Evolutionary conservation across 805 yeast species (phyloP).

Genomic region (Tetrapisispora fleetii): DNA sequence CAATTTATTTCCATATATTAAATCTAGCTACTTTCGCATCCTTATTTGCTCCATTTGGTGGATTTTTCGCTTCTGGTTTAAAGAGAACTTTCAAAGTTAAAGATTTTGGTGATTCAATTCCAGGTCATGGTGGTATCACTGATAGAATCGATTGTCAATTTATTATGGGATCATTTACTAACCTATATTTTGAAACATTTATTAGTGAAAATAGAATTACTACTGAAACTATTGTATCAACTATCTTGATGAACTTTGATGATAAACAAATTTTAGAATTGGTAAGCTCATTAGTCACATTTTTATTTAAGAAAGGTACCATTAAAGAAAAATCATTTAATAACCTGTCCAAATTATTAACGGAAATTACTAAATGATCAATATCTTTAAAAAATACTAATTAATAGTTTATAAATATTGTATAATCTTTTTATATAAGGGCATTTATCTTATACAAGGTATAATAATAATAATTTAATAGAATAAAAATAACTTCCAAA

Average conservation of each 20-base stretch:
- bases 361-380: conserved; percentile 11
- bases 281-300: conserved; percentile 20
- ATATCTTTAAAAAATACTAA: not conserved
- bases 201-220: conserved; percentile 62
- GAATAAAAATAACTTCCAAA: too few relatives aligned
- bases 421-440: not conserved
- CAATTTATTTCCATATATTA: conserved; percentile 83
- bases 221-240: conserved; percentile 66
- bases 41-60: conserved; percentile 95
- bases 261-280: conserved; percentile 56
- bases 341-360: conserved; percentile 27
- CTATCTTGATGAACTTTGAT: conserved; percentile 60
- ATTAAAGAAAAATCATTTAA: conserved; percentile 29
- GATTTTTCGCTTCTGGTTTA: conserved; percentile 95
- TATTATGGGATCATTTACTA: conserved; percentile 92
- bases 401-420: too few relatives aligned
- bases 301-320: conserved; percentile 30
- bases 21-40: conserved; percentile 91
- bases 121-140: conserved; percentile 98
- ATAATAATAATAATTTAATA: too few relatives aligned
- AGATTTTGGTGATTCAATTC: conserved; percentile 96
- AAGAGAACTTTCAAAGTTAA: conserved; percentile 93
- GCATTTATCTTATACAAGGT: not conserved
- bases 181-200: conserved; percentile 87
- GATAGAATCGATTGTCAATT: conserved; percentile 98